phyloP scores from a whole-genome alignment of 2,329 filamentous ascomycete species.

The Xylariales sp. region DNA sequence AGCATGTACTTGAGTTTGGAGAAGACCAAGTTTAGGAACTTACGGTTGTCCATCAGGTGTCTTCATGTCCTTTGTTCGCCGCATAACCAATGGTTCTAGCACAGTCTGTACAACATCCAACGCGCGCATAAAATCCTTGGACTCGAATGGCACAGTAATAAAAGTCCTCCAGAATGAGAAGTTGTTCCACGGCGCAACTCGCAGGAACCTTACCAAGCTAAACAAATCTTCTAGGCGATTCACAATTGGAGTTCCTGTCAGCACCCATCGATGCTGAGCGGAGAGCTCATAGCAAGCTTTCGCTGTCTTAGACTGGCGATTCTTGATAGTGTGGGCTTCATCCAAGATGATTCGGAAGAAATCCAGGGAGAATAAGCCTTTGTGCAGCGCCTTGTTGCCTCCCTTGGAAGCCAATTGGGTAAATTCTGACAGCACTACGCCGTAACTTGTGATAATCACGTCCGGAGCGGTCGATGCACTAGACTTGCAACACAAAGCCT shows the following conservation, averaged over 20 bases:
- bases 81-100: conserved; percentile 88
- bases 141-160: conserved; percentile 95
- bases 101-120: conserved; percentile 97
- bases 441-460: conserved; percentile 92
- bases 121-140: conserved; percentile 87
- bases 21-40: conserved; percentile 11
- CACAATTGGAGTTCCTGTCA: conserved; percentile 95
- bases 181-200: conserved; percentile 96
- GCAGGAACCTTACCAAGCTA: conserved; percentile 84
- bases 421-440: conserved; percentile 86
- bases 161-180: conserved; percentile 99
- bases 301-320: conserved; percentile 84
- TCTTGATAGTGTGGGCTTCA: conserved; percentile 92
- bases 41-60: conserved; percentile 69
- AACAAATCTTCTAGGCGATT: conserved; percentile 94
- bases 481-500: conserved; percentile 69
- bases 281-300: conserved; percentile 89
- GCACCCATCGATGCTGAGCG: conserved; percentile 82
- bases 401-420: conserved; percentile 65
- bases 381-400: conserved; percentile 60
- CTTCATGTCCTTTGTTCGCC: conserved; percentile 97
- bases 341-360: conserved; percentile 96
- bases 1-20: conserved; percentile 3
- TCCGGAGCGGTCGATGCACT: conserved; percentile 78
- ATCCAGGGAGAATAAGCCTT: conserved; percentile 82